These are phyloP conservation scores for Xanthoparmelia taractica DNA, from an alignment of 495 filamentous ascomycete species.

Conservation along the genomic window DNA sequence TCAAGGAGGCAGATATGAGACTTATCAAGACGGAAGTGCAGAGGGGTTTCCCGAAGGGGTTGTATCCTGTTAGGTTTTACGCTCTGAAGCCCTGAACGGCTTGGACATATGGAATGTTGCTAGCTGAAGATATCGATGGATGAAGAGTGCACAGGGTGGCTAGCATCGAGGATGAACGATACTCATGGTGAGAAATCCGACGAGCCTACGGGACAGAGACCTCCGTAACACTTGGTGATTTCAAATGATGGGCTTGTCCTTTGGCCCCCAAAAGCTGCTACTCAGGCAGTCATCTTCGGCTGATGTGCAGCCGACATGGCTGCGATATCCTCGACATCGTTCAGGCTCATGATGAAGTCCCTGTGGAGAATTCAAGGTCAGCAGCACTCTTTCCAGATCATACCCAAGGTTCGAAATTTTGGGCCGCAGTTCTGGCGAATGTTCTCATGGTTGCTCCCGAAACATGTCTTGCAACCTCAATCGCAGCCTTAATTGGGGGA, in stretches of 20 bases:
- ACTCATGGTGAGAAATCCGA: not conserved
- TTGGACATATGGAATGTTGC: not conserved
- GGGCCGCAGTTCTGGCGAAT: not conserved
- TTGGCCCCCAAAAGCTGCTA: not conserved
- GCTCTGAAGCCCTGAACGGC: constrained; percentile 37
- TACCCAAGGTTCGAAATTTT: not conserved
- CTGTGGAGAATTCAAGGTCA: not conserved
- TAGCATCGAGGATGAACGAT: not conserved
- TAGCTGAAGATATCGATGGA: not conserved
- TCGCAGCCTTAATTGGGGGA: not conserved
- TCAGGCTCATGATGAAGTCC: constrained; percentile 61
- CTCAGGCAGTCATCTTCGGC: not conserved
- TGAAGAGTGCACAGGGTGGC: not conserved
- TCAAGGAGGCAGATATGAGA: constrained; percentile 58
- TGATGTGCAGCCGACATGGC: constrained; percentile 12
- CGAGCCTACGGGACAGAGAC: not conserved
- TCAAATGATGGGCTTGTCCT: not conserved
- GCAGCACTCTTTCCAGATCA: not conserved
- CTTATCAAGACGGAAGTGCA: constrained; percentile 68
- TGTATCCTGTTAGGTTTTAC: constrained; percentile 66
- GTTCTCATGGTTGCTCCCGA: not conserved
- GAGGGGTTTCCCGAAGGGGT: constrained; percentile 56
- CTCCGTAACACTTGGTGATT: not conserved
- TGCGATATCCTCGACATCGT: constrained; percentile 36
- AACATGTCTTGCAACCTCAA: not conserved